phyloP scores from a whole-genome alignment of 2,329 filamentous ascomycete species.

The Tolypocladium amazonense region DNA sequence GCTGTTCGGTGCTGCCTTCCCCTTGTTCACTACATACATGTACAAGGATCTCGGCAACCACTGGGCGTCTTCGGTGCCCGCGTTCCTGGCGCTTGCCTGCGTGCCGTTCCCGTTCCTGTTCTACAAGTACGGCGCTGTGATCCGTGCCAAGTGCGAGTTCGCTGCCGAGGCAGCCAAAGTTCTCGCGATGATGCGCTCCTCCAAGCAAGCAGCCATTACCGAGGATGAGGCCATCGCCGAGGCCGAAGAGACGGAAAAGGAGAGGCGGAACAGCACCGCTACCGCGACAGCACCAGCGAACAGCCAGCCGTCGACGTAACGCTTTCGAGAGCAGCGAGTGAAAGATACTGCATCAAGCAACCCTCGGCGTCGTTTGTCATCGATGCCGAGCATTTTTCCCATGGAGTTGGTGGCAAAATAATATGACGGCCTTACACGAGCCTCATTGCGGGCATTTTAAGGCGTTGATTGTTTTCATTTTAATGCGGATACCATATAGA shows the following conservation, averaged over 20 bases:
- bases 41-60: constrained; percentile 55
- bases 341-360: not conserved
- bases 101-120: constrained; percentile 68
- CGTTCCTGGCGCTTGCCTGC: constrained; percentile 61
- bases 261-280: constrained; percentile 7
- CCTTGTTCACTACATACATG: constrained; percentile 56
- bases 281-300: not conserved
- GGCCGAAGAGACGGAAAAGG: constrained; percentile 13
- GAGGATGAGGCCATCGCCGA: constrained; percentile 17
- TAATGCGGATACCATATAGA: not conserved
- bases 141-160: constrained; percentile 60
- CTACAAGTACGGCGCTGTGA: constrained; percentile 55
- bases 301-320: not conserved
- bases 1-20: constrained; percentile 62
- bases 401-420: not conserved
- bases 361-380: not conserved
- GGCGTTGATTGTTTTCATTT: not conserved
- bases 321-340: not conserved
- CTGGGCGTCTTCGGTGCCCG: constrained; percentile 65
- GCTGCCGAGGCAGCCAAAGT: constrained; percentile 55
- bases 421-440: not conserved
- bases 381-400: not conserved
- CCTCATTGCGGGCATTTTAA: not conserved
- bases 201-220: constrained; percentile 16
- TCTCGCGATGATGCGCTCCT: constrained; percentile 32